Conservation (phyloP, 176 grass and related monocot genomes). For the Canna indica region DNA sequence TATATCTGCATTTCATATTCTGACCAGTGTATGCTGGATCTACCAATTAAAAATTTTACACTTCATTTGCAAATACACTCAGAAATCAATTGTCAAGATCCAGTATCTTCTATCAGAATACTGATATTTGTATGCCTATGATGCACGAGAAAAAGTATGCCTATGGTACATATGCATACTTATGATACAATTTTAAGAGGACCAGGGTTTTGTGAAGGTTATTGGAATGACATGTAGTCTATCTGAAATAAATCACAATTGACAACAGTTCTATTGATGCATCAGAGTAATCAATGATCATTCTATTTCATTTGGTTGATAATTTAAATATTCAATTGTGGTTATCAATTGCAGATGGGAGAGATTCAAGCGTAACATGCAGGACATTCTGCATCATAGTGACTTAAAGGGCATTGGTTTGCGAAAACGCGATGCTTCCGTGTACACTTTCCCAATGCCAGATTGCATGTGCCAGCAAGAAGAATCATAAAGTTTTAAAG, state of each 20-base stretch:
- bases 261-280: background rate
- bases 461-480: constrained; percentile 72
- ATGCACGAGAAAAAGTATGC: too few species aligned
- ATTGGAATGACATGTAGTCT: background rate
- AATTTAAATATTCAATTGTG: background rate
- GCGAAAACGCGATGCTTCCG: constrained; percentile 49
- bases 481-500: constrained; percentile 19
- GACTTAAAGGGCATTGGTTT: constrained; percentile 49
- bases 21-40: too few species aligned
- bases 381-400: constrained; percentile 58
- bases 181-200: background rate
- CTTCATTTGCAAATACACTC: too few species aligned
- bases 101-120: too few species aligned
- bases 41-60: too few species aligned
- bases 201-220: background rate
- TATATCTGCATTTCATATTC: too few species aligned
- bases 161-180: too few species aligned
- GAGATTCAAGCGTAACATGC: constrained; percentile 62
- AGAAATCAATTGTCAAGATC: too few species aligned
- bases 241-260: background rate
- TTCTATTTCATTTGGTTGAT: background rate
- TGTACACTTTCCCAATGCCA: constrained; percentile 73
- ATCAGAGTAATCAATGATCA: background rate
- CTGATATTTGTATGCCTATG: too few species aligned
- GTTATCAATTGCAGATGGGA: constrained; percentile 52